phyloP scores from a whole-genome alignment of 2,329 filamentous ascomycete species.

The Penicillium sp. region DNA sequence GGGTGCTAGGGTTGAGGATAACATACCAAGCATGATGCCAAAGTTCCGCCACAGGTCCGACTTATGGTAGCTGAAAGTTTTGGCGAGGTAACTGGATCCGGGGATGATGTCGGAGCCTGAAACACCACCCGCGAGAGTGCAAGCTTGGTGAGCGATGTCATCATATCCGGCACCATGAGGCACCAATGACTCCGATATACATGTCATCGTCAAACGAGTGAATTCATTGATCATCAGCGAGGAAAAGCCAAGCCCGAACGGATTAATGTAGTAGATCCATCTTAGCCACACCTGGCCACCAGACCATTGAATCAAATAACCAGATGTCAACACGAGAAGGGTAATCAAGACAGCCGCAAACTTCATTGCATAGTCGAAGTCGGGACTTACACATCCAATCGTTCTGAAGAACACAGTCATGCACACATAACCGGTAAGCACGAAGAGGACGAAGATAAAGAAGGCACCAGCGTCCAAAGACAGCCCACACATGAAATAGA shows the following conservation, averaged over 20 bases:
- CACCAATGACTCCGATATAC: constrained; percentile 66
- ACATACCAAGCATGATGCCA: constrained; percentile 37
- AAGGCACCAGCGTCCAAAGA: constrained; percentile 71
- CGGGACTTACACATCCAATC: constrained; percentile 71
- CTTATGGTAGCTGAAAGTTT: constrained; percentile 66
- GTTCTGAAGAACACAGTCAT: constrained; percentile 80
- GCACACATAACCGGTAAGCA: constrained; percentile 66
- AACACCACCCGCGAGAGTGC: constrained; percentile 72
- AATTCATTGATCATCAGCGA: constrained; percentile 89
- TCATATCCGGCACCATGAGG: constrained; percentile 70
- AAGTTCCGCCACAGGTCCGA: constrained; percentile 69
- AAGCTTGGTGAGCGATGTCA: constrained; percentile 74
- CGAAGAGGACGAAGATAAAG: constrained; percentile 73
- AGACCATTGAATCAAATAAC: constrained; percentile 80
- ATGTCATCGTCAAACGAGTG: constrained; percentile 65
- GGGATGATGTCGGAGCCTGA: constrained; percentile 64
- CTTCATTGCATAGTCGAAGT: constrained; percentile 84
- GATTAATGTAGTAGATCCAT: constrained; percentile 79
- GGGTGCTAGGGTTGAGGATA: not conserved
- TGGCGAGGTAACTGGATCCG: constrained; percentile 68
- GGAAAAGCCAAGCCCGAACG: constrained; percentile 72
- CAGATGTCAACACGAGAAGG: constrained; percentile 76
- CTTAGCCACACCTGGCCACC: constrained; percentile 72
- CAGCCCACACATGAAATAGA: constrained; percentile 76
- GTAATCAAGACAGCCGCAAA: constrained; percentile 78